These are phyloP conservation scores for Candida succiphila DNA, from an alignment of 805 yeast species.

Conservation along the genomic window DNA sequence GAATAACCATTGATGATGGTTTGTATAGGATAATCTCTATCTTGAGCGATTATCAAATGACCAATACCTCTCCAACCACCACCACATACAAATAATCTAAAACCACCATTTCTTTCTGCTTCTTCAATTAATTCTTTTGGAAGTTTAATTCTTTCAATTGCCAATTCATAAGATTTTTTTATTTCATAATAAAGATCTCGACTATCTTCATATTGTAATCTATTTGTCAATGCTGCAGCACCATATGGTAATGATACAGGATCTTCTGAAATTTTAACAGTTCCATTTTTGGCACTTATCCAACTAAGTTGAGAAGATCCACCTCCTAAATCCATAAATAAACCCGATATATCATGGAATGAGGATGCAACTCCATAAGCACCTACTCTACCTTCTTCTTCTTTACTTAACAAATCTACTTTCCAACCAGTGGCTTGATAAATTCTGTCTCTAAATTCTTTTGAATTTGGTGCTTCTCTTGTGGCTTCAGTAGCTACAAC, in stretches of 20 bases:
- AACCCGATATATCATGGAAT: constrained; percentile 53
- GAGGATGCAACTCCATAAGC: constrained; percentile 71
- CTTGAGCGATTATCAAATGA: constrained; percentile 39
- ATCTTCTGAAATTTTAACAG: constrained; percentile 38
- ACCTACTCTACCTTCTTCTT: constrained; percentile 59
- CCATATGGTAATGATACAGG: constrained; percentile 69
- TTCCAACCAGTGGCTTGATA: constrained; percentile 56
- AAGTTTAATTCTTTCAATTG: constrained; percentile 38
- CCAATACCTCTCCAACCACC: constrained; percentile 71
- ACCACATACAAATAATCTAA: constrained; percentile 57
- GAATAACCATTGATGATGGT: constrained; percentile 64
- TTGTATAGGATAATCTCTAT: constrained; percentile 55
- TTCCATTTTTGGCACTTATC: constrained; percentile 50
- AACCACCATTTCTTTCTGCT: constrained; percentile 49
- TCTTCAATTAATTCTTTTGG: constrained; percentile 41
- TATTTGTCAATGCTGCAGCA: constrained; percentile 54
- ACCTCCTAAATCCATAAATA: constrained; percentile 68
- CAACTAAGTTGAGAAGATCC: constrained; percentile 63
- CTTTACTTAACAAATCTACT: constrained; percentile 47
- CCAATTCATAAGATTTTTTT: constrained; percentile 36
- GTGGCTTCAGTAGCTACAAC: constrained; percentile 73
- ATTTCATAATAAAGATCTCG: constrained; percentile 44
- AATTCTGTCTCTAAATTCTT: constrained; percentile 46
- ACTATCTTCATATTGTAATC: constrained; percentile 41
- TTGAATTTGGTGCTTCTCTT: constrained; percentile 56